Conservation (phyloP, 2,329 filamentous ascomycete species). For the Aureobasidium sp. region DNA sequence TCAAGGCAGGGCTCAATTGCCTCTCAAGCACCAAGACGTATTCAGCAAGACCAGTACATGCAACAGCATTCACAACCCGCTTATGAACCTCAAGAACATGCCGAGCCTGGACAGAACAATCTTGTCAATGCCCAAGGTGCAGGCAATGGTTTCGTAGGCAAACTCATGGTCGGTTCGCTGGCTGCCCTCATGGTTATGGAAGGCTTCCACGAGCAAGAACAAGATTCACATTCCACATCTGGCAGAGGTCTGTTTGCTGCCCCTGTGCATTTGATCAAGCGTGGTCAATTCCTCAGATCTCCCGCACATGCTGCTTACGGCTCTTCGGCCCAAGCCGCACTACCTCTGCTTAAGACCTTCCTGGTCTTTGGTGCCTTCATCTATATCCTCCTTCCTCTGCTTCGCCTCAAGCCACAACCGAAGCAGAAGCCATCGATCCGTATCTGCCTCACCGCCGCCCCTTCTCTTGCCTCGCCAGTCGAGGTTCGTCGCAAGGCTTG, state of each 20-base stretch:
- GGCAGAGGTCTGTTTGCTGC: constrained; percentile 37
- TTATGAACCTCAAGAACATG: constrained; percentile 28
- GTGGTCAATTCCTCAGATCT: constrained; percentile 19
- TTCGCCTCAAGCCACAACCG: constrained; percentile 51
- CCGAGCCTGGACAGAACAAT: constrained; percentile 32
- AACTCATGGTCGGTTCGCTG: constrained; percentile 87
- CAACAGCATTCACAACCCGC: constrained; percentile 27
- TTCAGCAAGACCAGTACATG: constrained; percentile 28
- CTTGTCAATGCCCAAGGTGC: constrained; percentile 34
- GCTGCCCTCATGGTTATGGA: constrained; percentile 90
- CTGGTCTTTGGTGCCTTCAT: constrained; percentile 47
- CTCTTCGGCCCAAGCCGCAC: constrained; percentile 20
- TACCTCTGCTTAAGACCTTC: constrained; percentile 45
- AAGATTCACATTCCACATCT: constrained; percentile 43
- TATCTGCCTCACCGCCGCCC: constrained; percentile 44
- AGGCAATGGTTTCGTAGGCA: constrained; percentile 51
- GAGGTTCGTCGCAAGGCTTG: constrained; percentile 82
- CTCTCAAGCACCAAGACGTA: constrained; percentile 10
- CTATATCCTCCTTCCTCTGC: constrained; percentile 51
- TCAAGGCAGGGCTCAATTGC: constrained; percentile 13
- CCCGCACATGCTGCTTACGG: constrained; percentile 5
- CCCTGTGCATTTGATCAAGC: constrained; percentile 32
- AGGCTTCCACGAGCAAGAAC: constrained; percentile 60
- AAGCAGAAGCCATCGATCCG: constrained; percentile 38
- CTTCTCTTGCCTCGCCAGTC: constrained; percentile 73